phyloP scores from a whole-genome alignment of 129 eudicot species.

The Rutidosis leptorrhynchoides region DNA sequence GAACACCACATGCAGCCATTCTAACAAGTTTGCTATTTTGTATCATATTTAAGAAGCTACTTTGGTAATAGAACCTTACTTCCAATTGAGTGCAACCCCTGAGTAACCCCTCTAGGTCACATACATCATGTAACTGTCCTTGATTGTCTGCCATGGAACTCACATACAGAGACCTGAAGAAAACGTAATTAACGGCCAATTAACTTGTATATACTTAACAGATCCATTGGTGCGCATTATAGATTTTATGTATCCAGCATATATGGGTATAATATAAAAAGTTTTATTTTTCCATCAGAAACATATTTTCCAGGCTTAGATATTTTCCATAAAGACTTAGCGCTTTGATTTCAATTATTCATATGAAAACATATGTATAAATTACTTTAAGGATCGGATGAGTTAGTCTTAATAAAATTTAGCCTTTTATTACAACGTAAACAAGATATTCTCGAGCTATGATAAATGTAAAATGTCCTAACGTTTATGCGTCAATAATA shows the following conservation, averaged over 20 bases:
- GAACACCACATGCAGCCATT: constrained; percentile 21
- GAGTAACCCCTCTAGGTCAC: constrained; percentile 93
- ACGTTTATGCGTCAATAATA: not conserved
- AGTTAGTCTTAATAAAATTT: not conserved
- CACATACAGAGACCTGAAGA: constrained; percentile 86
- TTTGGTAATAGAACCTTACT: constrained; percentile 59
- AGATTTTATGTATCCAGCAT: constrained; percentile 27
- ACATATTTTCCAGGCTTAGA: too few species aligned
- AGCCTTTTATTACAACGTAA: not conserved
- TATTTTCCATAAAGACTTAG: too few species aligned
- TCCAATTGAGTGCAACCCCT: constrained; percentile 93
- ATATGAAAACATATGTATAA: too few species aligned
- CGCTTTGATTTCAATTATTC: too few species aligned
- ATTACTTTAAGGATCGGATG: too few species aligned
- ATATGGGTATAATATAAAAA: constrained; percentile 5
- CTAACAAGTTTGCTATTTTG: constrained; percentile 10
- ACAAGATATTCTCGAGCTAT: not conserved
- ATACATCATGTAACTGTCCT: constrained; percentile 74
- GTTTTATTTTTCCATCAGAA: too few species aligned
- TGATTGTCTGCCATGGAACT: constrained; percentile 88
- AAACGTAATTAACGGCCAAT: constrained; percentile 36
- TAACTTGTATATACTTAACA: constrained; percentile 19
- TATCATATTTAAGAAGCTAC: constrained; percentile 15
- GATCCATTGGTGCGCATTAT: constrained; percentile 6
- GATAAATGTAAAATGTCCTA: constrained; percentile 1